These are phyloP conservation scores for Mucor plumbeus DNA, from an alignment of 371 early-diverging fungal genomes.

Conservation along the genomic window DNA sequence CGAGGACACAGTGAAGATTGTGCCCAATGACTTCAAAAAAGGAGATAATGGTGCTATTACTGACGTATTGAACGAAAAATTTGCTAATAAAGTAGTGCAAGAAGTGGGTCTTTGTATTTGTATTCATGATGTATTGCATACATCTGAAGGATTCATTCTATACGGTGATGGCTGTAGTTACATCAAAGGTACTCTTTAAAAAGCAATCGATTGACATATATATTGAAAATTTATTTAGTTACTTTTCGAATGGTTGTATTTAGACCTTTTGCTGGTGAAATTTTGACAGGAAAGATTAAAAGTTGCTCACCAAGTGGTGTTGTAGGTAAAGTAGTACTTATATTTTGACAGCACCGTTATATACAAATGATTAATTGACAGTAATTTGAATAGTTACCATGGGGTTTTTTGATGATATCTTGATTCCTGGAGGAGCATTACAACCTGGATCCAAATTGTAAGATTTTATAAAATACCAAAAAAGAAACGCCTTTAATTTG, in stretches of 20 bases:
- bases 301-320: conserved; percentile 75
- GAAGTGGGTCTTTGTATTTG: conserved; percentile 91
- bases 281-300: conserved; percentile 80
- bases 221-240: conserved; percentile 39
- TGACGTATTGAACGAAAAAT: conserved; percentile 91
- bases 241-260: conserved; percentile 88
- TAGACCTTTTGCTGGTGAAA: conserved; percentile 89
- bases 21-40: conserved; percentile 80
- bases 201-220: too few relatives aligned
- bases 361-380: background rate
- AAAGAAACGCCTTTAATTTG: background rate
- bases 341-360: too few relatives aligned
- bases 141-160: conserved; percentile 84
- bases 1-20: conserved; percentile 84
- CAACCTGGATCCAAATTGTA: conserved; percentile 71
- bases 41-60: conserved; percentile 75
- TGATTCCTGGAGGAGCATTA: conserved; percentile 72
- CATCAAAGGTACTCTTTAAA: conserved; percentile 57
- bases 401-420: conserved; percentile 93
- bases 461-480: conserved; percentile 2
- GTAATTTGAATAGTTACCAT: conserved; percentile 64
- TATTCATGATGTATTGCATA: conserved; percentile 78
- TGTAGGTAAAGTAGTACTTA: conserved; percentile 12
- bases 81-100: conserved; percentile 92
- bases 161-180: conserved; percentile 84